Evolutionary conservation across 2,329 filamentous ascomycete genomes (phyloP).

Genomic region (Tolypocladium guangdongense): DNA sequence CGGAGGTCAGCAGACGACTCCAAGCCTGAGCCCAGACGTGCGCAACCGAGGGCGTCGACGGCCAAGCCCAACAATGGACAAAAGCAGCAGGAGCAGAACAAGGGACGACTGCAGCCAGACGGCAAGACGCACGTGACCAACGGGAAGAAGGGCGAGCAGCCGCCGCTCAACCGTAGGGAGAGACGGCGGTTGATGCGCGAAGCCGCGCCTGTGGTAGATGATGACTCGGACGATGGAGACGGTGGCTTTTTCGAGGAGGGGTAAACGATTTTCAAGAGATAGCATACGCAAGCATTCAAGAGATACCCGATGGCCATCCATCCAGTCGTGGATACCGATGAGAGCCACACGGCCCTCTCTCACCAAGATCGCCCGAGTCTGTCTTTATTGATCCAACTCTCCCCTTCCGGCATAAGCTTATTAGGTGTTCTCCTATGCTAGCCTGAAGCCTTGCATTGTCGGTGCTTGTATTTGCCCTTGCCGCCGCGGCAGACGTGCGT

Average conservation of each 20-base stretch:
- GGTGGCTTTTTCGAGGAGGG: constrained; percentile 46
- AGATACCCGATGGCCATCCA: background rate
- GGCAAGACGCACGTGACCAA: constrained; percentile 8
- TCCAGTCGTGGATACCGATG: too few relatives aligned
- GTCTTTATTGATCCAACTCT: background rate
- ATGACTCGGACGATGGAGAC: constrained; percentile 33
- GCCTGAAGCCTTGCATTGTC: too few relatives aligned
- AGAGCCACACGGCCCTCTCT: too few relatives aligned
- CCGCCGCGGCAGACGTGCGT: background rate
- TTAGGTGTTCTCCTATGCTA: background rate
- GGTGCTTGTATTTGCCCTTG: too few relatives aligned
- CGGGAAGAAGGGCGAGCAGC: constrained; percentile 13
- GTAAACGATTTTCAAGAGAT: background rate
- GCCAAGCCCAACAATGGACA: background rate
- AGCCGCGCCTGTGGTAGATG: constrained; percentile 19
- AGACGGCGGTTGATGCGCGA: constrained; percentile 23
- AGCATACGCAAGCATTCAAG: background rate
- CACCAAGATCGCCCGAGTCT: background rate
- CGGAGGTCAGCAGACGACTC: constrained; percentile 22
- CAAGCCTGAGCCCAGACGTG: constrained; percentile 5
- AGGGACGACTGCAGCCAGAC: constrained; percentile 6
- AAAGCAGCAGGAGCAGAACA: background rate
- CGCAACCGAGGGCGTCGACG: background rate
- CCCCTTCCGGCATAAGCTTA: background rate
- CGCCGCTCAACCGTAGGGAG: constrained; percentile 24